These are phyloP conservation scores for Retiboletus flavoniger DNA, from an alignment of 1,284 basidiomycete genomes.

Conservation along the genomic window DNA sequence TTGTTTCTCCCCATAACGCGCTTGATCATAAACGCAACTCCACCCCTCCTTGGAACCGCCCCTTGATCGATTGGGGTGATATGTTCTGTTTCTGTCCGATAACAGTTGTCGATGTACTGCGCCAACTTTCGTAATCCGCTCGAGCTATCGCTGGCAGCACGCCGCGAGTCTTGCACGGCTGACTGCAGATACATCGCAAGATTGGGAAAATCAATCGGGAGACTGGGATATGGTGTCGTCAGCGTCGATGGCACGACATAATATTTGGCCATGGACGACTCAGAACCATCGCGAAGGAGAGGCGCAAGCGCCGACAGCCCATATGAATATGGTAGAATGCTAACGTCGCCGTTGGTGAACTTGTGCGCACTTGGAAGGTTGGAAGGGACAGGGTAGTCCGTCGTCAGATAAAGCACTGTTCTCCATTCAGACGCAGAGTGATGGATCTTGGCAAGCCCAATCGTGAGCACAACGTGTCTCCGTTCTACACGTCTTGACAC, in stretches of 20 bases:
- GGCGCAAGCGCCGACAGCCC: slow-evolving; percentile 55
- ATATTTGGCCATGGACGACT: slow-evolving; percentile 61
- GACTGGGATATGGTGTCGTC: slow-evolving; percentile 58
- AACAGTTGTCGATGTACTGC: slow-evolving; percentile 48
- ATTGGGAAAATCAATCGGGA: slow-evolving; percentile 72
- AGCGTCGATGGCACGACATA: slow-evolving; percentile 65
- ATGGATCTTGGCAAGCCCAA: slow-evolving; percentile 47
- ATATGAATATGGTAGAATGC: slow-evolving; percentile 68
- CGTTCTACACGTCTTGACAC: slow-evolving; percentile 2
- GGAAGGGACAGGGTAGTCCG: slow-evolving; percentile 61
- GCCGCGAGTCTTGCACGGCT: slow-evolving; percentile 64
- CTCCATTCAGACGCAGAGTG: slow-evolving; percentile 62
- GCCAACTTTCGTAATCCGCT: slow-evolving; percentile 63
- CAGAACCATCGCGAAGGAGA: slow-evolving; percentile 60
- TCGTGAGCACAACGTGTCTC: background rate
- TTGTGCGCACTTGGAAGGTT: slow-evolving; percentile 44
- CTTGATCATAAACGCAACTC: slow-evolving; percentile 53
- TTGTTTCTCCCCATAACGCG: slow-evolving; percentile 58
- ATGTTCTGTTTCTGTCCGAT: slow-evolving; percentile 46
- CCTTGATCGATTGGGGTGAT: slow-evolving; percentile 31
- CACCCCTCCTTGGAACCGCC: slow-evolving; percentile 39
- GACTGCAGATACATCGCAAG: slow-evolving; percentile 72
- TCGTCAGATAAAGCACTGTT: slow-evolving; percentile 69
- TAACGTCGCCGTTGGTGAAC: slow-evolving; percentile 59
- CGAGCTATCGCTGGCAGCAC: slow-evolving; percentile 54